Base-by-base conservation (phyloP, 2,329 filamentous ascomycete genomes). In the Curvularia lunata region DNA sequence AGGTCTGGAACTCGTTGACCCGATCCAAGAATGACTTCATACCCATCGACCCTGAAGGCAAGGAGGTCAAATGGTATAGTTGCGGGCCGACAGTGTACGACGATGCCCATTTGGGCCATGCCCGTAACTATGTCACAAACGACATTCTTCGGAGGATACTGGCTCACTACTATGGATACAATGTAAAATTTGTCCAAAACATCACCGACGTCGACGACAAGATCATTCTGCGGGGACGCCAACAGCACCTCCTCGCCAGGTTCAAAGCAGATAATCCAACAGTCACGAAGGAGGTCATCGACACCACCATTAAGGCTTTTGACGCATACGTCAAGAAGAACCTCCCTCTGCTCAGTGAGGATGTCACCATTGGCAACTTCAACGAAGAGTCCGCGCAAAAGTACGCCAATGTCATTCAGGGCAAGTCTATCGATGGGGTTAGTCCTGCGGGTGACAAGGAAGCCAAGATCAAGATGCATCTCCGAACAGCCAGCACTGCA, bases 171-270 rank as follows among this genome's bases (percentile, higher is more conserved):
- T 96, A 96, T 75, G 86, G 87, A 60, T 95, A 90, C 76, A 81
- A 92, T 41, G 86, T 97, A 65, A 86, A 88, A 59, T 96, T 96
- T 79, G 91, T 96, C 64, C 95, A 96, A 89, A 96, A 96, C 79
- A 92, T 95, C 62, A 96, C 92, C 27, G 92, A 78, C 59, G 73
- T 79, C 4, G 75, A 78, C 37, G 76, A 78, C 66, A 77, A 87
- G 82, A 91, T 88, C 69, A 87, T 87, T 61, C 74, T 88, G 13
- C 80, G 84, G 54, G 86, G 90, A 13, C 84, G 94, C 70, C 88
- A 95, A 78, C 89, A 95, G 71, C 86, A 92, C 72, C 79, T 97
- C 34, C 87, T 97, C 56, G 80, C 78, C 45, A 85, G 94, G 60
- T 88, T 91, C 74, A 86, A 90, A 50, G 71, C 75, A 3, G 70